Evolutionary conservation across 1,139 yeast genomes (phyloP).

Genomic region (Candida sanyaensis): DNA sequence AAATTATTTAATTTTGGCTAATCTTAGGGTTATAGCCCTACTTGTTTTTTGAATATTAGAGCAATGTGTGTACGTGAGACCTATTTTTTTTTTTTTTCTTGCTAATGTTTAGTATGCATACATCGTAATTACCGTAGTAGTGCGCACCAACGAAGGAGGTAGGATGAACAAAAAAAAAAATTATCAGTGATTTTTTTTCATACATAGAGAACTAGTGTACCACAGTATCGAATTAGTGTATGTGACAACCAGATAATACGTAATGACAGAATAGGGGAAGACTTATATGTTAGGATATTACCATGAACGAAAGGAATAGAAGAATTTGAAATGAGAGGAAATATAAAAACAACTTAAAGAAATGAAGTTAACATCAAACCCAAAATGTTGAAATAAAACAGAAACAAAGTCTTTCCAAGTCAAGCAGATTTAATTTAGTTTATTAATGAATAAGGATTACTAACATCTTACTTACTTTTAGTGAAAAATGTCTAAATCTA

Average conservation of each 20-base stretch:
- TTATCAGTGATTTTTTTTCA: not conserved
- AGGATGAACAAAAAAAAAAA: constrained; percentile 2
- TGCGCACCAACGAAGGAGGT: not conserved
- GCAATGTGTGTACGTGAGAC: not conserved
- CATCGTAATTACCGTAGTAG: not conserved
- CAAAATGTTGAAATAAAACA: not conserved
- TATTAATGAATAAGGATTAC: constrained; percentile 17
- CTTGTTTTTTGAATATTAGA: not conserved
- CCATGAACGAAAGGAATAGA: not conserved
- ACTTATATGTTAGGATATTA: not conserved
- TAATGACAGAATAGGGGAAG: not conserved
- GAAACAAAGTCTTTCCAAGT: not conserved
- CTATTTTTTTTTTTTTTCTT: not conserved
- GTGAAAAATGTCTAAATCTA: constrained; percentile 87
- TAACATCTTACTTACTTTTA: constrained; percentile 21
- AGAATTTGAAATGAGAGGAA: not conserved
- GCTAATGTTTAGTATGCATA: not conserved
- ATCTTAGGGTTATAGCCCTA: constrained; percentile 7
- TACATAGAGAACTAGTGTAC: not conserved
- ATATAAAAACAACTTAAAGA: not conserved
- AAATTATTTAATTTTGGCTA: too few relatives aligned
- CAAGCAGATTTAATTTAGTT: not conserved
- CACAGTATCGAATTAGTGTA: constrained; percentile 7
- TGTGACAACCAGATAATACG: constrained; percentile 1
- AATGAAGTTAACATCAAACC: too few relatives aligned